Evolutionary conservation across 306 rosid genomes (phyloP).

Genomic region (Potentilla sterilis): DNA sequence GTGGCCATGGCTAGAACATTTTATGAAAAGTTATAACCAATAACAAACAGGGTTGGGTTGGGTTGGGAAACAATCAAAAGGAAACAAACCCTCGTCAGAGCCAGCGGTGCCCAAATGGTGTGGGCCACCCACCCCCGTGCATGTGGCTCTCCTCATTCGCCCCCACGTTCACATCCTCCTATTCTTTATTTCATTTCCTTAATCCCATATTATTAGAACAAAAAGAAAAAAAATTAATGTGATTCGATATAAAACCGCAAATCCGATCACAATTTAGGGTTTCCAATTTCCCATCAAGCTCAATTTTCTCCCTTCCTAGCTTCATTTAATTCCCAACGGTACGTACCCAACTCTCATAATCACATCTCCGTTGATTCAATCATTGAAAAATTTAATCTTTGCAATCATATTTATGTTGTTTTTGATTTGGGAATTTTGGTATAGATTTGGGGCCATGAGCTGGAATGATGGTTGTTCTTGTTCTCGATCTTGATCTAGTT

Average conservation of each 20-base stretch:
- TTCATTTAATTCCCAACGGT: slow-evolving; percentile 16
- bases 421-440: slow-evolving; percentile 5
- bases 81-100: not conserved
- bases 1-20: too few relatives aligned
- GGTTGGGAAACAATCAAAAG: too few relatives aligned
- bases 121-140: slow-evolving; percentile 21
- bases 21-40: too few relatives aligned
- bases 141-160: slow-evolving; percentile 25
- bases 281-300: too few relatives aligned
- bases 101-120: slow-evolving; percentile 11
- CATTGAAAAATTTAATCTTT: not conserved
- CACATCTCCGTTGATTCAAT: not conserved
- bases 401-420: not conserved
- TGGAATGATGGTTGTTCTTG: slow-evolving; percentile 28
- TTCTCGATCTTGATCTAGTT: slow-evolving; percentile 28
- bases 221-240: not conserved
- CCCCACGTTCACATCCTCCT: not conserved
- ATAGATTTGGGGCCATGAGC: slow-evolving; percentile 32
- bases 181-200: not conserved
- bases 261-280: slow-evolving; percentile 48
- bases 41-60: too few relatives aligned
- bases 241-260: slow-evolving; percentile 22
- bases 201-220: not conserved
- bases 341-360: slow-evolving; percentile 21
- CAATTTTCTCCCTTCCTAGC: too few relatives aligned